Evolutionary conservation across 2,329 filamentous ascomycete species (phyloP).

Genomic region (Exophiala phaeomuriformis): DNA sequence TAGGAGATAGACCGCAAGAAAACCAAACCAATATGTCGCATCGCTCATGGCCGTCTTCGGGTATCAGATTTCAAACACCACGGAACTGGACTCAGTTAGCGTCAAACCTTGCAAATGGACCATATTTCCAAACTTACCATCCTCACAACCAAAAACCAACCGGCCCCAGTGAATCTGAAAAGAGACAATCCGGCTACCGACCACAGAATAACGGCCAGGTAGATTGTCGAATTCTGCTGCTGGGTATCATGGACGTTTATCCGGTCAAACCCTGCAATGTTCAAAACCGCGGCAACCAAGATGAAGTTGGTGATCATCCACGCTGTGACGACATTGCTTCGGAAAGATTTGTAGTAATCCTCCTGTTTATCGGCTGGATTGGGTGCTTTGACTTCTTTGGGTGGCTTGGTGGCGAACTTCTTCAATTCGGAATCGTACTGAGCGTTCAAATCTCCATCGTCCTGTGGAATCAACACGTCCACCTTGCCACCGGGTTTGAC

Average conservation of each 20-base stretch:
- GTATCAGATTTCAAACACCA: constrained; percentile 33
- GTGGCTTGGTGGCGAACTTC: constrained; percentile 66
- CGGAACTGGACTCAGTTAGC: constrained; percentile 43
- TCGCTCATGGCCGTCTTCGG: constrained; percentile 6
- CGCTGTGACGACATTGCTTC: constrained; percentile 79
- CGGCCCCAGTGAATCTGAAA: constrained; percentile 79
- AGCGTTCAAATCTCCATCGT: constrained; percentile 89
- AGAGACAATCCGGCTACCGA: constrained; percentile 75
- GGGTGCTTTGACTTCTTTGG: constrained; percentile 51
- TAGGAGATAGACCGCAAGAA: background rate
- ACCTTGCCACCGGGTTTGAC: constrained; percentile 94
- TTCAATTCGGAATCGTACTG: constrained; percentile 83
- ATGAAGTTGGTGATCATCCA: constrained; percentile 98
- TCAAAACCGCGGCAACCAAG: constrained; percentile 76
- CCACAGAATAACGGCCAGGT: constrained; percentile 82
- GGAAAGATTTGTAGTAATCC: constrained; percentile 96
- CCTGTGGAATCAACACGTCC: constrained; percentile 74
- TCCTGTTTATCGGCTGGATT: constrained; percentile 73
- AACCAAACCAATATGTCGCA: background rate
- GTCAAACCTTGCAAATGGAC: background rate
- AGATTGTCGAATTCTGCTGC: constrained; percentile 59
- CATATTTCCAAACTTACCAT: constrained; percentile 56
- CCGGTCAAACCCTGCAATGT: constrained; percentile 70
- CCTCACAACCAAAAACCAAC: constrained; percentile 87
- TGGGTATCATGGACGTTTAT: constrained; percentile 42